These are phyloP conservation scores for Dacryopinax spathularia DNA, from an alignment of 768 basidiomycete species.

Conservation along the genomic window DNA sequence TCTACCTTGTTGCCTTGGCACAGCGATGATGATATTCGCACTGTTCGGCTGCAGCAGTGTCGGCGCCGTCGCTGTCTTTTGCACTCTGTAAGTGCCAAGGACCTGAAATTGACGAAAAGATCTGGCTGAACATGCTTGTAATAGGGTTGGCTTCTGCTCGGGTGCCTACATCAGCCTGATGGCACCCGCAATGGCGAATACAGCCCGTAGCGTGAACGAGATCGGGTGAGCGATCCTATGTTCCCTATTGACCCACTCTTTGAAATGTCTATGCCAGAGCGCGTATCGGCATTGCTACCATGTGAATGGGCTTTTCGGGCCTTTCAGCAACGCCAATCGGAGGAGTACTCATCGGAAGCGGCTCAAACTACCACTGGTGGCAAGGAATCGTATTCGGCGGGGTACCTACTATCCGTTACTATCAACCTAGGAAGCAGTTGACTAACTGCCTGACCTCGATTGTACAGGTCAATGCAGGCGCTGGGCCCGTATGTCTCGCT, in stretches of 20 bases:
- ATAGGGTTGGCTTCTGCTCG: slow-evolving; percentile 33
- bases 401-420: no score
- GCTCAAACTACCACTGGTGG: slow-evolving; percentile 39
- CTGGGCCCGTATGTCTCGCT: no score
- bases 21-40: slow-evolving; percentile 30
- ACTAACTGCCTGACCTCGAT: no score
- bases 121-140: no score
- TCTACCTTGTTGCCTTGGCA: slow-evolving; percentile 22
- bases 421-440: no score
- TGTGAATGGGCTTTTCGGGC: not conserved
- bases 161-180: slow-evolving; percentile 20
- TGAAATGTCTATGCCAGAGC: not conserved
- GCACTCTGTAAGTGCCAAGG: slow-evolving; percentile 15
- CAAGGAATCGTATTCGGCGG: slow-evolving; percentile 42
- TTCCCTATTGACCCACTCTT: not conserved
- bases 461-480: no score
- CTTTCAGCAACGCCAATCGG: slow-evolving; percentile 22
- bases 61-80: slow-evolving; percentile 29
- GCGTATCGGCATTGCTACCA: not conserved
- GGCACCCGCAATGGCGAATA: not conserved
- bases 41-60: slow-evolving; percentile 29
- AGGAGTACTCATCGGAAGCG: slow-evolving; percentile 42
- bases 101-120: not conserved
- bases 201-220: not conserved
- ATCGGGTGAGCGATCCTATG: not conserved